Evolutionary conservation across 805 yeast species (phyloP), one percentile per base, ranked within the genome.

Genomic region (Schwanniomyces yamadae): DNA sequence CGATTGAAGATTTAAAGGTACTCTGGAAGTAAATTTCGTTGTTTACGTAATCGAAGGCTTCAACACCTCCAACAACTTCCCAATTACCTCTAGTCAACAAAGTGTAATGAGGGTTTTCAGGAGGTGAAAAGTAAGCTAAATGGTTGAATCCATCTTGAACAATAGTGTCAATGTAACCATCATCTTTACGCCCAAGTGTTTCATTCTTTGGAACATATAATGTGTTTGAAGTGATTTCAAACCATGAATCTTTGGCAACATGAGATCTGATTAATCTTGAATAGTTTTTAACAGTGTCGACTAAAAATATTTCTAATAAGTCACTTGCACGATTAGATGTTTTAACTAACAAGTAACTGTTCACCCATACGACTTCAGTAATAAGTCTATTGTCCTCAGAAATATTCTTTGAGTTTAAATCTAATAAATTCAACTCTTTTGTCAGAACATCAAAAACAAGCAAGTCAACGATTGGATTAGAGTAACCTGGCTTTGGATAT

Each of bases 11-110:
- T 44, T 78, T 79, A 52, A 78, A 75, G 0, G 98, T 87, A 4
- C 91, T 82, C 6, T 80, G 53, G 55, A 80, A 93, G 49, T 73
- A 82, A 3, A 84, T 58, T 5, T 59, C 54, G 36, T 75, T 66
- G 3, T 57, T 59, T n/a, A 59, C 68, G 25, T 57, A 49, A 40
- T 80, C 79, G 49, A 66, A 80, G 2, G 82, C 65, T 2, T 84
- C 79, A 1, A 87, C 90, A 6, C 73, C 62, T 29, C 46, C 74
- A 18, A 77, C 84, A n/a, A 93, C 95, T 58, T 93, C 99, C 95
- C 96, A 93, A 1, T 73, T 61, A 5, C 99, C 99, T 1, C 48
- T 39, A 5, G 95, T 71, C 15, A 83, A 55, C 4, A 82, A 57
- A 17, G 72, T 67, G 1, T 79, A 79, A 3, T 56, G 50, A 0